Evolutionary conservation across 2,329 filamentous ascomycete species (phyloP).

Genomic region (Seiridium cupressi): DNA sequence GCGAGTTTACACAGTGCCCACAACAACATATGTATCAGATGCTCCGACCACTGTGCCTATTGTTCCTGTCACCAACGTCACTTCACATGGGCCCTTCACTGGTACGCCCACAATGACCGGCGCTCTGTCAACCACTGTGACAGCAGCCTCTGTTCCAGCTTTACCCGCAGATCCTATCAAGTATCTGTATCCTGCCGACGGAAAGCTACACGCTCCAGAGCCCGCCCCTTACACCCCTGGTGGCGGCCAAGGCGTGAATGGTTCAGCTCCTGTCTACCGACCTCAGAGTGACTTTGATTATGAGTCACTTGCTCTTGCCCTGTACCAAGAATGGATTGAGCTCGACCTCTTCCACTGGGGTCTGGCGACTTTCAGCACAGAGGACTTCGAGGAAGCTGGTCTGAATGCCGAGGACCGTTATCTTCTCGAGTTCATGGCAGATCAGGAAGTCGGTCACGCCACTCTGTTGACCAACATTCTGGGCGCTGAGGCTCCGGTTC

Average conservation of each 20-base stretch:
- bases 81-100: slow-evolving; percentile 66
- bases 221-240: slow-evolving; percentile 71
- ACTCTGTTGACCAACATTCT: slow-evolving; percentile 78
- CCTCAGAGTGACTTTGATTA: slow-evolving; percentile 82
- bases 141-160: slow-evolving; percentile 57
- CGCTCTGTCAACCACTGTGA: slow-evolving; percentile 57
- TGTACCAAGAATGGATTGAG: slow-evolving; percentile 85
- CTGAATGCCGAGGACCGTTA: slow-evolving; percentile 67
- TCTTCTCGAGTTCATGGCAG: slow-evolving; percentile 72
- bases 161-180: slow-evolving; percentile 59
- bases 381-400: slow-evolving; percentile 68
- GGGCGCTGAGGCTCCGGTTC: slow-evolving; percentile 64
- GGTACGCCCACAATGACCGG: slow-evolving; percentile 68
- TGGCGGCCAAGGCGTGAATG: slow-evolving; percentile 76
- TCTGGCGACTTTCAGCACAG: slow-evolving; percentile 64
- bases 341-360: slow-evolving; percentile 80
- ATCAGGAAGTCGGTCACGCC: slow-evolving; percentile 76
- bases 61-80: slow-evolving; percentile 51
- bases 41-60: slow-evolving; percentile 21
- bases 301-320: slow-evolving; percentile 69
- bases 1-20: slow-evolving; percentile 22
- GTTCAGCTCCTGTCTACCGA: slow-evolving; percentile 72
- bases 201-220: slow-evolving; percentile 63
- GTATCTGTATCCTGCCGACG: slow-evolving; percentile 70
- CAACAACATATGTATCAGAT: slow-evolving; percentile 32